phyloP scores from a whole-genome alignment of 2,329 filamentous ascomycete genomes.

The Neodidymelliopsis sp. region DNA sequence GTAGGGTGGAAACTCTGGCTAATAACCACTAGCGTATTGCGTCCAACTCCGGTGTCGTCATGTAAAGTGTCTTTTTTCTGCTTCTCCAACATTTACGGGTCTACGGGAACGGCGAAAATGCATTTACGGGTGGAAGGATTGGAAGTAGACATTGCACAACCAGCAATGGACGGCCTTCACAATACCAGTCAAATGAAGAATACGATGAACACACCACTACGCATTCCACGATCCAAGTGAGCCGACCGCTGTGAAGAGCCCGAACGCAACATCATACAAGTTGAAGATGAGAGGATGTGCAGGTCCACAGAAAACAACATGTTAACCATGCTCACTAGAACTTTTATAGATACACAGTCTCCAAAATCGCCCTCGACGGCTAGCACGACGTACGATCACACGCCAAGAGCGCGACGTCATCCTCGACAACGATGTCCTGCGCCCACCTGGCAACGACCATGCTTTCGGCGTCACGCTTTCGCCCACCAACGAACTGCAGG shows the following conservation, averaged over 20 bases:
- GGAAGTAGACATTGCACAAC: slow-evolving; percentile 46
- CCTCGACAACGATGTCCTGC: slow-evolving; percentile 31
- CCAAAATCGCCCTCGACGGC: background rate
- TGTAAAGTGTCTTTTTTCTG: slow-evolving; percentile 71
- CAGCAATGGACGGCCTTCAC: slow-evolving; percentile 49
- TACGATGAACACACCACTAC: slow-evolving; percentile 32
- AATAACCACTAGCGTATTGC: slow-evolving; percentile 81
- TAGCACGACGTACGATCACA: slow-evolving; percentile 39
- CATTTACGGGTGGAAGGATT: slow-evolving; percentile 49
- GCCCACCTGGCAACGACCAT: slow-evolving; percentile 44
- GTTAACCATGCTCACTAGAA: background rate
- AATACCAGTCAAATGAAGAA: slow-evolving; percentile 45
- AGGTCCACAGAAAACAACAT: too few relatives aligned
- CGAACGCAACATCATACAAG: background rate
- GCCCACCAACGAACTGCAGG: slow-evolving; percentile 48
- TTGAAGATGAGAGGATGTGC: background rate
- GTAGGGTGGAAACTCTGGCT: slow-evolving; percentile 26
- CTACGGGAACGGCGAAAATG: slow-evolving; percentile 51
- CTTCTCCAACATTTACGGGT: slow-evolving; percentile 51
- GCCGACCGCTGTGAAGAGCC: slow-evolving; percentile 9
- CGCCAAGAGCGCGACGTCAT: slow-evolving; percentile 28
- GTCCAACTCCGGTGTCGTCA: slow-evolving; percentile 99
- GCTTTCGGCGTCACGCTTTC: slow-evolving; percentile 33
- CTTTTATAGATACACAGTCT: background rate
- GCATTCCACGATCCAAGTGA: slow-evolving; percentile 2